Evolutionary conservation across 208 protist genomes (phyloP), one percentile per base, ranked within the genome.

Genomic region (Trypanosomatidae sp.): DNA sequence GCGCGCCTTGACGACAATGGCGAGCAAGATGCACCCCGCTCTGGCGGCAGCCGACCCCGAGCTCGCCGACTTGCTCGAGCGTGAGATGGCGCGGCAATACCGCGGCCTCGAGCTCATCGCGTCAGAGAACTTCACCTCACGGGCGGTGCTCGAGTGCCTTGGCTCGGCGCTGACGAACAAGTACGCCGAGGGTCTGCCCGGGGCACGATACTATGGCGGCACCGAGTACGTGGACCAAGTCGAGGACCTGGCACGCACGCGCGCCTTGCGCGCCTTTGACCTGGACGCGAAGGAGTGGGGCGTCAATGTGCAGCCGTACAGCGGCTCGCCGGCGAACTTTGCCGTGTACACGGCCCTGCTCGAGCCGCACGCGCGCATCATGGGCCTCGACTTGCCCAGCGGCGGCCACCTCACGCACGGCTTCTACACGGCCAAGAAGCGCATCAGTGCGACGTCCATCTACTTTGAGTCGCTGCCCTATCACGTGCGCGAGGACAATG

Each of bases 301-400:
- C 28, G 96, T 99, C 11, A 99, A 99, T 59, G 98, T 99, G 32
- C 98, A 99, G 85, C 95, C 98, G 25, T 99, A 98, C 64, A 98
- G 92, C 38, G 98, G 98, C 16, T 97, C 86, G 4, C 81, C 96
- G 5, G 97, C 97, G 25, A 99, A 99, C 83, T 96, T 99, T 44
- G 91, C 92, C 4, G 97, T 92, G 6, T 98, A 97, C 74, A 98
- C 94, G 3, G 96, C 52, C 8, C 60, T 99, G 11, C 66, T 99
- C 3, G 60, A 93, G 56, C 97, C 97, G 39, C 92, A 99, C 71
- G 96, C 97, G 56, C 77, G 97, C 41, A 86, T 99, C 38, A 99
- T 99, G 98, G 97, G 97, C 11, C 78, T 95, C 2, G 85, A 95
- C 62, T 71, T 95, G 23, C 83, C 90, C 23, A 71, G 61, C 38